These are phyloP conservation scores for Geotrichum klebahnii DNA, from an alignment of 1,139 yeast species.

Conservation along the genomic window DNA sequence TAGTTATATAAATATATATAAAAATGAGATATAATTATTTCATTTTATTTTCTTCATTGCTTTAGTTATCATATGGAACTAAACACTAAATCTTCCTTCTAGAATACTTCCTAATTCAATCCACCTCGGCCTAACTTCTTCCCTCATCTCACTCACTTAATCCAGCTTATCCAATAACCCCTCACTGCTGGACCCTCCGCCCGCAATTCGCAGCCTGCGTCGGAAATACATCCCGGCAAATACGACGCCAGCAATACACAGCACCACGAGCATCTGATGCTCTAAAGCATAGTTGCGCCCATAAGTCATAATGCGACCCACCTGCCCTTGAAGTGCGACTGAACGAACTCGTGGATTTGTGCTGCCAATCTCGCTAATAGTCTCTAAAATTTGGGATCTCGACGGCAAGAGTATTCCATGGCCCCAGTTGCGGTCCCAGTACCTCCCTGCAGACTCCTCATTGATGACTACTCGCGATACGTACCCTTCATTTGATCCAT, in stretches of 20 bases:
- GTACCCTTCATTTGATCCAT: constrained; percentile 25
- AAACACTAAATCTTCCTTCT: too few species aligned
- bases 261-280: background rate
- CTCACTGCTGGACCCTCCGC: background rate
- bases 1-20: too few species aligned
- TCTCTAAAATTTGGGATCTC: constrained; percentile 33
- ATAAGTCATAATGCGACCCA: too few species aligned
- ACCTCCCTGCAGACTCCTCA: constrained; percentile 32
- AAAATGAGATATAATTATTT: too few species aligned
- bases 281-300: too few species aligned
- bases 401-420: constrained; percentile 33
- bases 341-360: too few species aligned
- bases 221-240: background rate
- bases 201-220: too few species aligned
- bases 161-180: constrained; percentile 9
- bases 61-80: too few species aligned
- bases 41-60: too few species aligned
- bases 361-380: constrained; percentile 29
- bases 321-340: too few species aligned
- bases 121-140: too few species aligned
- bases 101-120: background rate
- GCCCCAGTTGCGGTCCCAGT: constrained; percentile 35
- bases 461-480: constrained; percentile 33
- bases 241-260: background rate
- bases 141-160: too few species aligned